These are phyloP conservation scores for Sonneratia alba DNA, from an alignment of 345 rosid species.

Conservation along the genomic window DNA sequence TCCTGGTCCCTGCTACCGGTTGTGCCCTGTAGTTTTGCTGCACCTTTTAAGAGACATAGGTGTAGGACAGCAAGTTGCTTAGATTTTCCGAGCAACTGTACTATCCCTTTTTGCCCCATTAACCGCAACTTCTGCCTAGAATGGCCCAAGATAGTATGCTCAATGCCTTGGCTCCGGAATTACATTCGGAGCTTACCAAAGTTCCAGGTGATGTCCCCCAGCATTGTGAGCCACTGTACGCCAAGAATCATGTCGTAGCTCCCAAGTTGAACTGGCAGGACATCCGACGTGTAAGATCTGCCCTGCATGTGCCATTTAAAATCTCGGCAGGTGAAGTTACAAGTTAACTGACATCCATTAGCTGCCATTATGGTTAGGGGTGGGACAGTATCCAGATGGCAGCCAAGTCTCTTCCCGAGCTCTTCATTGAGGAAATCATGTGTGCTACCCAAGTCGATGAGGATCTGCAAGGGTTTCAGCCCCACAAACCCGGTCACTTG, in stretches of 20 bases:
- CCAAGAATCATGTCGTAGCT: constrained; percentile 8
- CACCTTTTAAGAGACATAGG: not conserved
- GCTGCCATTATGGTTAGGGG: not conserved
- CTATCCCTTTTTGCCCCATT: not conserved
- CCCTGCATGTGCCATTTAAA: constrained; percentile 4
- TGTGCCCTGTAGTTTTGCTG: not conserved
- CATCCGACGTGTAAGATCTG: not conserved
- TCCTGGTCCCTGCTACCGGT: not conserved
- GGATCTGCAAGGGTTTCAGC: too few relatives aligned
- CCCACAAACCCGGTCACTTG: too few relatives aligned
- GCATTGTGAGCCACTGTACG: not conserved
- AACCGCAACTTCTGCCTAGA: not conserved
- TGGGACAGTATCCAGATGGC: too few relatives aligned
- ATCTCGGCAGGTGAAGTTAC: not conserved
- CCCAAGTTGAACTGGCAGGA: not conserved
- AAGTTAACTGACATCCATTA: not conserved
- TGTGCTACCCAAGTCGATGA: not conserved
- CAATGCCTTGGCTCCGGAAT: not conserved
- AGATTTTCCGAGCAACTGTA: not conserved
- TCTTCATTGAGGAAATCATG: too few relatives aligned
- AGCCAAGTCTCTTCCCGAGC: too few relatives aligned
- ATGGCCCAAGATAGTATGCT: not conserved
- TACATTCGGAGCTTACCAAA: not conserved
- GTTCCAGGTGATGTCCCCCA: not conserved
- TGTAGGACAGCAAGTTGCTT: not conserved